Base-by-base conservation (phyloP, 768 basidiomycete genomes). In the Fomitopsis serialis region DNA sequence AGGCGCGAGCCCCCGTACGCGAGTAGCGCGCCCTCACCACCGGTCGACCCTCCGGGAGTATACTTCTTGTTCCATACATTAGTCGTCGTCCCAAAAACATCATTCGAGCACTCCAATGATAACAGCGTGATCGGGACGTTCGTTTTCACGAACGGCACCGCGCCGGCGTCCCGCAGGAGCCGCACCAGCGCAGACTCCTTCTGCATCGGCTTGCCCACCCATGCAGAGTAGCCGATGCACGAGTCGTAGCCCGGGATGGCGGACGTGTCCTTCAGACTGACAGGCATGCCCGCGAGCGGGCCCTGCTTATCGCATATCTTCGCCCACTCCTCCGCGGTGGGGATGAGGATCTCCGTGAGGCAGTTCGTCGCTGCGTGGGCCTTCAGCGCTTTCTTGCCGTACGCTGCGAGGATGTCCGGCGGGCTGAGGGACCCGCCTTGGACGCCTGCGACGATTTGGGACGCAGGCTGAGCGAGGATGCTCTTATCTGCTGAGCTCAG, bases 251-350 rank as follows among this genome's bases (percentile, higher is more conserved):
- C 79, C 46, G 69, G 64, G 49, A 81, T 61, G 51, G 72, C 67
- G 52, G 74, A 64, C 25, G 68, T 72, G 63, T 81, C 79, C 58
- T 81, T 81, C 54, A 81, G 29, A 36, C 77, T 77, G 58, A 81
- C 67, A 7, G 73, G 78, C 35, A 81, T 70, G 19, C 79, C 79
- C 24, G 77, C 74, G 17, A 81, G 68, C 6, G 70, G 63, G 21
- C 56, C 61, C 1, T 62, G 56, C 11, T 51, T 52, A 51, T 62
- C 59, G 59, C 62, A 63, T n/a, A 54, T 35, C 40, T 42, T 44
- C 15, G 65, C 65, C 65, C 65, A 66, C 10, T 46, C 50, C 46
- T 62, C 63, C 2, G 65, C 63, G 36, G 57, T 47, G 0, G 62
- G 59, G 51, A 65, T 29, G 19, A 64, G 54, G 44, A 71, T 40